Percentiles rank a stretch among this genome's conserved stretches.
phyloP scores from a whole-genome alignment of 768 basidiomycete species.

The Kwoniella shandongensis region DNA sequence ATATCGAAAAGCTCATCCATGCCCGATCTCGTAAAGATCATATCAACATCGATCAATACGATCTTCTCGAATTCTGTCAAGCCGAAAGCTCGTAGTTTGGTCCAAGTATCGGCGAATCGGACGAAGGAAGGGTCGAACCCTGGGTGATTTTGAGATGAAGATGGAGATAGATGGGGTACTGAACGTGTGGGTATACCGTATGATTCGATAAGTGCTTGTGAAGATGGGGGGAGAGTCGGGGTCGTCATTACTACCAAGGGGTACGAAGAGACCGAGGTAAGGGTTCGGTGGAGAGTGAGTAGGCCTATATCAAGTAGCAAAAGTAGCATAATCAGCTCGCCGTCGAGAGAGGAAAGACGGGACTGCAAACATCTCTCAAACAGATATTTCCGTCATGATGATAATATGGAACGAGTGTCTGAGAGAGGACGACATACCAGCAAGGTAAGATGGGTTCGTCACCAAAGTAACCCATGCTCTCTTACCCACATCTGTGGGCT shows the following conservation, averaged over 20 bases:
- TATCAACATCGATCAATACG: constrained; percentile 51
- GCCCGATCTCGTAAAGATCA: constrained; percentile 42
- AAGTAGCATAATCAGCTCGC: neutral
- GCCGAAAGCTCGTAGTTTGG: constrained; percentile 58
- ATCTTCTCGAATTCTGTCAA: constrained; percentile 52
- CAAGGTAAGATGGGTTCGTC: constrained; percentile 64
- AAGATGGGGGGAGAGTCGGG: constrained; percentile 59
- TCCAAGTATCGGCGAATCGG: constrained; percentile 67
- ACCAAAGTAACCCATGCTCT: constrained; percentile 75
- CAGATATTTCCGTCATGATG: neutral
- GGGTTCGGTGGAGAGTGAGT: constrained; percentile 63
- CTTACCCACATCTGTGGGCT: neutral
- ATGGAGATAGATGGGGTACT: constrained; percentile 39
- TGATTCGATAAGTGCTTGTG: constrained; percentile 59
- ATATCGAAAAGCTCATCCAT: constrained; percentile 52
- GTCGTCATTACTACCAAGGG: constrained; percentile 80
- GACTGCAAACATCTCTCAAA: neutral
- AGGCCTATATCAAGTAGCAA: constrained; percentile 56
- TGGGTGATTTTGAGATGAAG: constrained; percentile 50
- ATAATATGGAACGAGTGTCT: neutral
- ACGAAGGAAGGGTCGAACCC: constrained; percentile 60
- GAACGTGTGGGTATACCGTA: constrained; percentile 58
- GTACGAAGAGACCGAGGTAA: constrained; percentile 64
- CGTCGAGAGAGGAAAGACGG: neutral
- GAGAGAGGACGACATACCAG: constrained; percentile 25